These are phyloP conservation scores for Sclerotiophoma versabilis DNA, from an alignment of 2,329 filamentous ascomycete species.

Conservation along the genomic window DNA sequence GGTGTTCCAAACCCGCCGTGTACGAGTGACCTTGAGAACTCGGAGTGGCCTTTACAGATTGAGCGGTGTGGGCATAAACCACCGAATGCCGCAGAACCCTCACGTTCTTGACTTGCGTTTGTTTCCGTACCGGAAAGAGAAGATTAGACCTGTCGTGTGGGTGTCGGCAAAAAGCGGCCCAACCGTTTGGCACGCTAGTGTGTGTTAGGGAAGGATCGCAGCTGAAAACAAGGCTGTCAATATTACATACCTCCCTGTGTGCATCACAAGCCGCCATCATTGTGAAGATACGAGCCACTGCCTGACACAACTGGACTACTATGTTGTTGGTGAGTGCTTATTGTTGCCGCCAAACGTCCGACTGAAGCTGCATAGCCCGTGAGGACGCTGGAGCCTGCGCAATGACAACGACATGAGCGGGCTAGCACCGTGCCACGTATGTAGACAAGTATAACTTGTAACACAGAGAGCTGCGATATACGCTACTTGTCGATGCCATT, in stretches of 20 bases:
- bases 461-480: neutral
- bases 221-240: constrained; percentile 1
- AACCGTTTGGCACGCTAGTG: constrained; percentile 1
- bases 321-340: neutral
- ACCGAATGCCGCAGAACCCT: neutral
- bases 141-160: constrained; percentile 1
- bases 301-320: neutral
- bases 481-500: neutral
- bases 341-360: neutral
- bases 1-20: too few relatives aligned
- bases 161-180: neutral
- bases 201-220: neutral
- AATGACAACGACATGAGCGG: constrained; percentile 5
- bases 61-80: too few relatives aligned
- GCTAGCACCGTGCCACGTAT: constrained; percentile 5
- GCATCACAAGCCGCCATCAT: neutral
- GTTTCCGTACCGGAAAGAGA: neutral
- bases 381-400: constrained; percentile 8
- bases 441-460: constrained; percentile 16
- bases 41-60: too few relatives aligned
- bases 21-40: too few relatives aligned
- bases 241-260: neutral
- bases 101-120: neutral
- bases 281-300: neutral
- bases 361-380: constrained; percentile 5